A percentile compares a stretch with the other conserved stretches of the same genome.
Evolutionary conservation across 176 grass and related monocot species (phyloP).

Genomic region (Eragrostis nindensis): DNA sequence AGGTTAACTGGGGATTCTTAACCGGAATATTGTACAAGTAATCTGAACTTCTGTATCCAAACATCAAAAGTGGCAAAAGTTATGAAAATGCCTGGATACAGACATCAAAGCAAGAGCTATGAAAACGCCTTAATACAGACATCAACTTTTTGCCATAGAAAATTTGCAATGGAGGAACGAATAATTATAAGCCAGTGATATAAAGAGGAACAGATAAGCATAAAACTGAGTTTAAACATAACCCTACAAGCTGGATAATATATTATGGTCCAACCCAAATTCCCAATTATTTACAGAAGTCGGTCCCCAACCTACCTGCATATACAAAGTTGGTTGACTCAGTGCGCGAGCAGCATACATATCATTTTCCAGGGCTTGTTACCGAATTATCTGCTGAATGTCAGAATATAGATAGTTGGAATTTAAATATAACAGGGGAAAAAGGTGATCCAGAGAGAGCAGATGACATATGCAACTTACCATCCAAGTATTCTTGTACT

Average conservation of each 20-base stretch:
- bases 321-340: too few species aligned
- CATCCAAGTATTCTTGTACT: slow-evolving; percentile 64
- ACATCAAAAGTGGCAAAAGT: not conserved
- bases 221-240: not conserved
- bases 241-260: not conserved
- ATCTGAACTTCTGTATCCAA: not conserved
- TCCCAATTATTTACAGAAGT: too few species aligned
- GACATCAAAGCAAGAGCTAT: not conserved
- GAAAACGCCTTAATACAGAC: too few species aligned
- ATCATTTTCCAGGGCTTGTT: slow-evolving; percentile 52
- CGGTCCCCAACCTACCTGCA: slow-evolving; percentile 42
- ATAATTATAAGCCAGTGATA: not conserved
- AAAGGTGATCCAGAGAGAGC: not conserved
- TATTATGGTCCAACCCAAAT: not conserved
- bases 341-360: slow-evolving; percentile 52
- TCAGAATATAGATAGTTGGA: slow-evolving; percentile 33
- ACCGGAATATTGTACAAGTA: not conserved
- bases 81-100: not conserved
- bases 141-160: not conserved
- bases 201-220: not conserved
- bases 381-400: slow-evolving; percentile 43
- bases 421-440: not conserved
- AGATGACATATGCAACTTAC: slow-evolving; percentile 43
- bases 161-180: slow-evolving; percentile 13
- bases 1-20: not conserved